These are phyloP conservation scores for Talaromyces sp. DNA, from an alignment of 2,329 filamentous ascomycete genomes.

Conservation along the genomic window DNA sequence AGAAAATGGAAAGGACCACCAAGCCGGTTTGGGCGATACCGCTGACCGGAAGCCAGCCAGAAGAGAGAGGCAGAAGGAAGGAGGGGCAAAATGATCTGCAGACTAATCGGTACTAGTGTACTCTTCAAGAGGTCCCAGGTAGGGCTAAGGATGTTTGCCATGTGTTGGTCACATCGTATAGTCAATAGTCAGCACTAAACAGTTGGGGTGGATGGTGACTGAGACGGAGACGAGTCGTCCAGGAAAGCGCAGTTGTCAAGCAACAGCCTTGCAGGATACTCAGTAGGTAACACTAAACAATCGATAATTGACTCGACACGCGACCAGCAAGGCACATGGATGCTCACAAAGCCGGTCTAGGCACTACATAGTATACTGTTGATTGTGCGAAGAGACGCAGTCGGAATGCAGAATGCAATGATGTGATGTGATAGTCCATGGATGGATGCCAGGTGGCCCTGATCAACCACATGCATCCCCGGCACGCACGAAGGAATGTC, in stretches of 20 bases:
- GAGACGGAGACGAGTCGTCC: no score
- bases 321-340: slow-evolving; percentile 7
- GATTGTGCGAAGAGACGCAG: neutral
- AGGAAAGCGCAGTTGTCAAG: no score
- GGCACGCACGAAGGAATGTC: neutral
- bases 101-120: neutral
- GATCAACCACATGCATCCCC: neutral
- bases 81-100: slow-evolving; percentile 6
- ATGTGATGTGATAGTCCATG: neutral
- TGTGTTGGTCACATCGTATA: slow-evolving; percentile 4
- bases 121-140: neutral
- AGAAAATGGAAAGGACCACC: neutral
- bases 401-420: slow-evolving; percentile 7
- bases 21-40: neutral
- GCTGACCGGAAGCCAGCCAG: neutral
- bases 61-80: neutral
- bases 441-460: neutral
- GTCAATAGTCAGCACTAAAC: neutral
- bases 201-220: no score
- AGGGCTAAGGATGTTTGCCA: slow-evolving; percentile 6
- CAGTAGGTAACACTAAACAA: neutral
- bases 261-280: neutral
- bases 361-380: neutral
- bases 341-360: neutral
- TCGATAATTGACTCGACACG: neutral